Evolutionary conservation across 257 asterid species (phyloP).

Genomic region (Capsicum baccatum): DNA sequence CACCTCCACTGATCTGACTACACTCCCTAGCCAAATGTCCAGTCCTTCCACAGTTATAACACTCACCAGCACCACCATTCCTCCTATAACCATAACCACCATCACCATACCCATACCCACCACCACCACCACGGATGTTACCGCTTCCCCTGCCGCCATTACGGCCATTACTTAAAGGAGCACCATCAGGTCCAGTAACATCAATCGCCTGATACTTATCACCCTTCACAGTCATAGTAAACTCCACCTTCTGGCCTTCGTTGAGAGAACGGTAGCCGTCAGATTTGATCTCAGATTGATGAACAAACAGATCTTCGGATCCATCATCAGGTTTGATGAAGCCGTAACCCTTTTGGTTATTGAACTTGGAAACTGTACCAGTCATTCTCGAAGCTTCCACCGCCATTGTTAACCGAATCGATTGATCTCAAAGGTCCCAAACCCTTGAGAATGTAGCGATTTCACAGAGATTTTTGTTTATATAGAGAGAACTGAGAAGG

Average conservation of each 20-base stretch:
- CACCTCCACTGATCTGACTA: conserved; percentile 26
- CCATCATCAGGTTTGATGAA: conserved; percentile 82
- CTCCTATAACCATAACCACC: conserved; percentile 31
- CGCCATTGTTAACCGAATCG: conserved; percentile 53
- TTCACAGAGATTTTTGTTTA: neutral
- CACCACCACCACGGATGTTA: conserved; percentile 41
- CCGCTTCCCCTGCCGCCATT: conserved; percentile 12
- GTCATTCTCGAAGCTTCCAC: conserved; percentile 60
- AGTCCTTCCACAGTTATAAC: conserved; percentile 43
- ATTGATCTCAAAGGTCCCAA: neutral
- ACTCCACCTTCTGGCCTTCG: conserved; percentile 87
- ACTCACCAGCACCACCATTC: conserved; percentile 48
- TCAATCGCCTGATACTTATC: conserved; percentile 71
- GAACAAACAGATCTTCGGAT: conserved; percentile 79
- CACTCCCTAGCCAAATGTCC: conserved; percentile 62
- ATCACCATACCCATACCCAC: neutral
- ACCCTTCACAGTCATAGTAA: conserved; percentile 51
- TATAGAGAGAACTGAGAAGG: neutral
- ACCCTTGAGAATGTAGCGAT: neutral
- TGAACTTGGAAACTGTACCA: conserved; percentile 71
- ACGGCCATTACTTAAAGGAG: conserved; percentile 42
- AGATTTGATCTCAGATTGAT: conserved; percentile 77
- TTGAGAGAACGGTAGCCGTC: conserved; percentile 73
- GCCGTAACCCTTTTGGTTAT: conserved; percentile 74
- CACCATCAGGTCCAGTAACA: conserved; percentile 75